These are phyloP conservation scores for Neopestalotiopsis rosae DNA, from an alignment of 2,329 filamentous ascomycete species.

Conservation along the genomic window DNA sequence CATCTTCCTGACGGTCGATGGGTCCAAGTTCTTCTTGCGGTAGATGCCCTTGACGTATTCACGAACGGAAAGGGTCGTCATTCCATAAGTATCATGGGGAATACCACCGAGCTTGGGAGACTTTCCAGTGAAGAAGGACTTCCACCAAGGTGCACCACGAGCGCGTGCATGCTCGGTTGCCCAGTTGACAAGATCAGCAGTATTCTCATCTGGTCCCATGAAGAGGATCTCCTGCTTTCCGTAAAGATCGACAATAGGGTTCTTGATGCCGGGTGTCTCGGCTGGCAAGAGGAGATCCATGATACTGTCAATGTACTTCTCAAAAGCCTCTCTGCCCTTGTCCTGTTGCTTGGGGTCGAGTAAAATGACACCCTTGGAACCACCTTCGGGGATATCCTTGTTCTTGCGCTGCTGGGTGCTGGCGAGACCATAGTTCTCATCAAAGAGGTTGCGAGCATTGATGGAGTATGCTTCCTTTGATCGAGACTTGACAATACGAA, in stretches of 20 bases:
- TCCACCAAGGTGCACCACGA: conserved; percentile 96
- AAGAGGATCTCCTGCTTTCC: conserved; percentile 97
- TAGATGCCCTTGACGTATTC: conserved; percentile 98
- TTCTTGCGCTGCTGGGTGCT: conserved; percentile 99
- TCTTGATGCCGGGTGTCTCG: conserved; percentile 95
- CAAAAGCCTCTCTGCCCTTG: conserved; percentile 88
- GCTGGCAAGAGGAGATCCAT: conserved; percentile 91
- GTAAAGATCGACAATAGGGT: conserved; percentile 94
- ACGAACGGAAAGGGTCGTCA: conserved; percentile 96
- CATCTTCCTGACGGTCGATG: conserved; percentile 85
- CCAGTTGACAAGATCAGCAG: conserved; percentile 95
- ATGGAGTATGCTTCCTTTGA: conserved; percentile 96
- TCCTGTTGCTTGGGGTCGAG: conserved; percentile 94
- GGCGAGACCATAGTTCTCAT: conserved; percentile 98
- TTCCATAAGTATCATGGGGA: conserved; percentile 93
- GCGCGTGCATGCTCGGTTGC: conserved; percentile 92
- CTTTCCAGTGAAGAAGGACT: conserved; percentile 99
- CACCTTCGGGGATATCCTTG: conserved; percentile 98
- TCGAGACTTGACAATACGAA: conserved; percentile 97
- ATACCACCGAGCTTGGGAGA: conserved; percentile 95
- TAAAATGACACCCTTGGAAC: conserved; percentile 96
- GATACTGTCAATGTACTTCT: conserved; percentile 99
- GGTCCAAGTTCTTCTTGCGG: conserved; percentile 90
- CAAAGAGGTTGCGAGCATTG: conserved; percentile 94
- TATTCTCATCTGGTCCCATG: conserved; percentile 99